phyloP scores from a whole-genome alignment of 441 rosid species.

The Erodium trifolium region DNA sequence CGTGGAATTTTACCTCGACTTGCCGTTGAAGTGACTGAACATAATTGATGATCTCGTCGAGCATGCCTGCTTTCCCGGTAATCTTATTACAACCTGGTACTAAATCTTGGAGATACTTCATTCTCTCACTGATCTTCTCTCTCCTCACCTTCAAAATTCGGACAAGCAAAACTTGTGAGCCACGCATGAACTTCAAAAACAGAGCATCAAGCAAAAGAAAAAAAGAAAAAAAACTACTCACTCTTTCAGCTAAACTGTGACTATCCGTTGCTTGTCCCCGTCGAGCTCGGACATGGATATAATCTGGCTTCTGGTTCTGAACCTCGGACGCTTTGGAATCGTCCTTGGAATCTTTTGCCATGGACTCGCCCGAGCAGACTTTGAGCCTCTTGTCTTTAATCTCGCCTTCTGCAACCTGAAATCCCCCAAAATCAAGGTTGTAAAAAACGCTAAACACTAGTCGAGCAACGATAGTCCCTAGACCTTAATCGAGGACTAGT shows the following conservation, averaged over 20 bases:
- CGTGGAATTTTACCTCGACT: slow-evolving; percentile 45
- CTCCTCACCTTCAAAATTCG: slow-evolving; percentile 51
- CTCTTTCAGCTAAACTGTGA: slow-evolving; percentile 93
- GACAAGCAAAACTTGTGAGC: neutral
- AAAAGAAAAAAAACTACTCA: slow-evolving; percentile 23
- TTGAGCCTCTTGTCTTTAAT: slow-evolving; percentile 32
- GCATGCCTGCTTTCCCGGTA: slow-evolving; percentile 80
- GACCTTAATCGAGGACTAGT: too few relatives aligned
- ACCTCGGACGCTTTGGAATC: slow-evolving; percentile 49
- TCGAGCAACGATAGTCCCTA: too few relatives aligned
- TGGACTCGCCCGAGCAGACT: slow-evolving; percentile 36
- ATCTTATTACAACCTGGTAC: slow-evolving; percentile 77
- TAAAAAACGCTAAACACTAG: too few relatives aligned
- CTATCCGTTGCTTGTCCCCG: slow-evolving; percentile 95
- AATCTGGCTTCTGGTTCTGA: slow-evolving; percentile 48
- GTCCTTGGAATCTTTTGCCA: slow-evolving; percentile 28
- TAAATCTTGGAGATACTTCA: slow-evolving; percentile 77
- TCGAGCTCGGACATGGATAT: slow-evolving; percentile 85
- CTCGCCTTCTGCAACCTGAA: slow-evolving; percentile 37
- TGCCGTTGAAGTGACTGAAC: slow-evolving; percentile 75
- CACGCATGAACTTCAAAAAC: too few relatives aligned
- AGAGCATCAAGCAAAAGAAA: too few relatives aligned
- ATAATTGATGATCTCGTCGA: slow-evolving; percentile 81
- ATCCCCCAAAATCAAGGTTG: neutral
- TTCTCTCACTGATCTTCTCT: slow-evolving; percentile 83